These are phyloP conservation scores for Diversispora eburnea DNA, from an alignment of 192 early-diverging fungal genomes.

Conservation along the genomic window DNA sequence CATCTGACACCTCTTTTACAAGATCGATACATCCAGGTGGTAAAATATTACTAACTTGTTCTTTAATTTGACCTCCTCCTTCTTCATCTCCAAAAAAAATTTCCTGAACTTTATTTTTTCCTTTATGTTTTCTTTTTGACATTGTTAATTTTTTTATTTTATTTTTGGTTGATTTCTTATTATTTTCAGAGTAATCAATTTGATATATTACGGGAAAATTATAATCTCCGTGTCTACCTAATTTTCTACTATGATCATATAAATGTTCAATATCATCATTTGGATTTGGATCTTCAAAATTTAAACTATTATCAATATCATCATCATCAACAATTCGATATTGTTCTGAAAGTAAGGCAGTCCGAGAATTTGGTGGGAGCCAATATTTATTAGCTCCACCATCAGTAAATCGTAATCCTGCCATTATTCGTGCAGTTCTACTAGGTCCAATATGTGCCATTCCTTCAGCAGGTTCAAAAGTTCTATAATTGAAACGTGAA, in stretches of 20 bases:
- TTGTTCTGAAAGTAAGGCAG: conserved; percentile 6
- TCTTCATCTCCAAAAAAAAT: conserved; percentile 3
- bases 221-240: conserved; percentile 31
- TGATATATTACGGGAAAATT: conserved; percentile 33
- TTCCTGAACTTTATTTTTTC: background rate
- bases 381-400: conserved; percentile 54
- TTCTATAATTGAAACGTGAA: conserved; percentile 70
- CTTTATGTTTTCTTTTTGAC: background rate
- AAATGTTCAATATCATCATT: conserved; percentile 37
- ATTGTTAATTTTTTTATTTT: background rate
- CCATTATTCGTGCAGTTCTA: conserved; percentile 56
- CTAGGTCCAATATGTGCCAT: conserved; percentile 54
- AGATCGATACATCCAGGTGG: conserved; percentile 26
- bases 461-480: conserved; percentile 73
- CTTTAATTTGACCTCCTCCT: background rate
- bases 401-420: conserved; percentile 50
- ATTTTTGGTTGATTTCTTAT: background rate
- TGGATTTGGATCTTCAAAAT: conserved; percentile 38
- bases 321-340: background rate
- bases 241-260: conserved; percentile 24
- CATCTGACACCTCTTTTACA: conserved; percentile 16
- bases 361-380: conserved; percentile 36
- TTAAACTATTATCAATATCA: conserved; percentile 26
- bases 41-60: background rate
- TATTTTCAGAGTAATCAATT: background rate